Evolutionary conservation across 768 basidiomycete species (phyloP).

Genomic region (Trametes cinnabarina): DNA sequence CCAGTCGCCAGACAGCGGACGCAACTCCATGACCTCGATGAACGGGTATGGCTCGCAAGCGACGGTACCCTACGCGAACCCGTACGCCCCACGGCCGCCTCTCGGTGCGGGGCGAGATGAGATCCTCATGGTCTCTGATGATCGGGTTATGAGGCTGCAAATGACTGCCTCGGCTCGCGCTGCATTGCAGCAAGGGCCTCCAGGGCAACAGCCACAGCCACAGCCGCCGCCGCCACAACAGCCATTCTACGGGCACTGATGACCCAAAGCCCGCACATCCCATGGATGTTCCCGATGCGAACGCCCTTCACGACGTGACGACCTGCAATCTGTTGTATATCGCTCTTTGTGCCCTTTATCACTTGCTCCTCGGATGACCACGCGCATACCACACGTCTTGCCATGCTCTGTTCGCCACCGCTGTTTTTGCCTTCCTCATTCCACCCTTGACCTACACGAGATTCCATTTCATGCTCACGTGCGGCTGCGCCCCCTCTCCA

Average conservation of each 20-base stretch:
- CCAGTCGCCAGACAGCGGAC: conserved; percentile 28
- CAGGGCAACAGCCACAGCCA: not conserved
- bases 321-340: conserved; percentile 14
- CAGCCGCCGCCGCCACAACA: too few species aligned
- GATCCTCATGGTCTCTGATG: conserved; percentile 88
- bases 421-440: not conserved
- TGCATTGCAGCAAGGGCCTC: conserved; percentile 4
- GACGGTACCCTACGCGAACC: conserved; percentile 42
- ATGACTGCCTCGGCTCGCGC: conserved; percentile 35
- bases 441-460: too few species aligned
- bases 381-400: conserved; percentile 10
- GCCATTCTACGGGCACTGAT: not conserved
- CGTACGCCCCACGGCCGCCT: conserved; percentile 41
- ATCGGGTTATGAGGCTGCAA: conserved; percentile 73
- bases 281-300: not conserved
- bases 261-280: not conserved
- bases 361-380: conserved; percentile 2
- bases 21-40: conserved; percentile 22
- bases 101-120: conserved; percentile 66
- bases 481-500: too few species aligned
- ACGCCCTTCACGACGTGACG: conserved; percentile 13
- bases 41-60: conserved; percentile 17
- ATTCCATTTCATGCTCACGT: too few species aligned
- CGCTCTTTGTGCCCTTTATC: conserved; percentile 3
- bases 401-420: not conserved